Percentiles rank a stretch among this genome's conserved stretches.
Evolutionary conservation across 768 basidiomycete species (phyloP).

Genomic region (Jaapia argillacea): DNA sequence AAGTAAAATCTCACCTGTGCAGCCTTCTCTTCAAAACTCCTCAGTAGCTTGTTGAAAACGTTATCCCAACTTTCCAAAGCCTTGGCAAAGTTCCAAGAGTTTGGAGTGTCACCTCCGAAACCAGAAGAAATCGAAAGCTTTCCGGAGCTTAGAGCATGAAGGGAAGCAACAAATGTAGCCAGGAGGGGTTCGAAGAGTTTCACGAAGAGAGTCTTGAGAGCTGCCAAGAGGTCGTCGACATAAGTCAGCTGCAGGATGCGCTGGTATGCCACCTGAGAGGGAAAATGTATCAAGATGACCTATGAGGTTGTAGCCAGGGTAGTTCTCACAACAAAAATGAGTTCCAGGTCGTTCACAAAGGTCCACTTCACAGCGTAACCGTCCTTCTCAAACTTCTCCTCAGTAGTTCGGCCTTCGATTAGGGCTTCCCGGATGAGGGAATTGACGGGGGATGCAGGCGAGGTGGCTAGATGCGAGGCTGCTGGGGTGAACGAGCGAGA

Average conservation of each 20-base stretch:
- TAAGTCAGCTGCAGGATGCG: constrained; percentile 92
- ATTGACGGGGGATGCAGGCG: constrained; percentile 77
- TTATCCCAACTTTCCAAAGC: constrained; percentile 76
- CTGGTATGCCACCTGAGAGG: constrained; percentile 90
- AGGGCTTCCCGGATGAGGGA: constrained; percentile 83
- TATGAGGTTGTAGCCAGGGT: neutral
- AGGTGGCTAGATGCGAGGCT: constrained; percentile 56
- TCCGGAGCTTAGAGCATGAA: constrained; percentile 50
- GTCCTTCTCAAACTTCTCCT: constrained; percentile 85
- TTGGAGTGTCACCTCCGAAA: constrained; percentile 22
- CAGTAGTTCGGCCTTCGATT: constrained; percentile 79
- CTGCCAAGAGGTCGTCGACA: constrained; percentile 76
- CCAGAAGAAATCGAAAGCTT: constrained; percentile 25
- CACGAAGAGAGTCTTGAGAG: constrained; percentile 78
- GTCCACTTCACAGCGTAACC: constrained; percentile 94
- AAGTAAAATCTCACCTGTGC: constrained; percentile 36
- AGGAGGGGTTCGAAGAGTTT: constrained; percentile 82
- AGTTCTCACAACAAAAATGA: constrained; percentile 86
- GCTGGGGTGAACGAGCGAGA: constrained; percentile 90
- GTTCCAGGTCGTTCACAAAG: constrained; percentile 88
- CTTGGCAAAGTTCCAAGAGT: constrained; percentile 58
- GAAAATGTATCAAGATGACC: too few species aligned
- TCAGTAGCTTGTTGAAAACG: constrained; percentile 68
- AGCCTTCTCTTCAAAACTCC: constrained; percentile 66
- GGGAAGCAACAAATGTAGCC: constrained; percentile 71